phyloP scores from a whole-genome alignment of 1,284 basidiomycete genomes.

The Microbotryomycetes sp. region DNA sequence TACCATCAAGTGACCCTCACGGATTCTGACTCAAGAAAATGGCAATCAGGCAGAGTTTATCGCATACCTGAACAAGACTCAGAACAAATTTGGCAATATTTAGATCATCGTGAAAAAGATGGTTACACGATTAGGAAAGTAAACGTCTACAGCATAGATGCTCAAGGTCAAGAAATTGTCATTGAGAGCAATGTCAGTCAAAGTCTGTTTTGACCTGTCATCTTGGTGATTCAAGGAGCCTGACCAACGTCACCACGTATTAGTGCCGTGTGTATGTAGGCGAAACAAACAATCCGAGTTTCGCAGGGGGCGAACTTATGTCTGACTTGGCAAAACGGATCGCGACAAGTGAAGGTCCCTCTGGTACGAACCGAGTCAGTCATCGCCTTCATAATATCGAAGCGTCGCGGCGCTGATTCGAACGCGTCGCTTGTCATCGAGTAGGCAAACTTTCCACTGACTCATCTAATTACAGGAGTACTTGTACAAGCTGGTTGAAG shows the following conservation, averaged over 20 bases:
- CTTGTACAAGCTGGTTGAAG: conserved; percentile 61
- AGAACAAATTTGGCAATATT: conserved; percentile 23
- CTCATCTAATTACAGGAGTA: conserved; percentile 55
- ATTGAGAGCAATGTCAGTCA: conserved; percentile 52
- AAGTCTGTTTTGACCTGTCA: not conserved
- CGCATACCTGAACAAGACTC: conserved; percentile 10
- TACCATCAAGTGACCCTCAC: no score
- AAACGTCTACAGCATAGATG: conserved; percentile 55
- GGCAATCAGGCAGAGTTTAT: conserved; percentile 25
- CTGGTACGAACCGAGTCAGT: conserved; percentile 69
- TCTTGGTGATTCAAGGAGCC: not conserved
- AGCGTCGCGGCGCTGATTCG: not conserved
- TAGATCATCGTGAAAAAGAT: conserved; percentile 48
- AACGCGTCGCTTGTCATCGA: no score
- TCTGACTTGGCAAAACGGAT: conserved; percentile 47
- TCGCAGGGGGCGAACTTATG: conserved; percentile 41
- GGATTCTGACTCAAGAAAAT: no score
- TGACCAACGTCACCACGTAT: not conserved
- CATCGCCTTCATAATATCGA: not conserved
- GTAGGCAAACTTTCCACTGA: not conserved
- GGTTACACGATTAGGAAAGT: conserved; percentile 65
- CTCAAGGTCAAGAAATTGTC: conserved; percentile 51
- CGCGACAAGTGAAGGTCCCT: conserved; percentile 67
- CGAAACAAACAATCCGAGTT: conserved; percentile 66
- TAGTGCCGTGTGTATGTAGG: conserved; percentile 63